These are phyloP conservation scores for Yamadazyma mexicana DNA, from an alignment of 1,139 yeast species.

Conservation along the genomic window DNA sequence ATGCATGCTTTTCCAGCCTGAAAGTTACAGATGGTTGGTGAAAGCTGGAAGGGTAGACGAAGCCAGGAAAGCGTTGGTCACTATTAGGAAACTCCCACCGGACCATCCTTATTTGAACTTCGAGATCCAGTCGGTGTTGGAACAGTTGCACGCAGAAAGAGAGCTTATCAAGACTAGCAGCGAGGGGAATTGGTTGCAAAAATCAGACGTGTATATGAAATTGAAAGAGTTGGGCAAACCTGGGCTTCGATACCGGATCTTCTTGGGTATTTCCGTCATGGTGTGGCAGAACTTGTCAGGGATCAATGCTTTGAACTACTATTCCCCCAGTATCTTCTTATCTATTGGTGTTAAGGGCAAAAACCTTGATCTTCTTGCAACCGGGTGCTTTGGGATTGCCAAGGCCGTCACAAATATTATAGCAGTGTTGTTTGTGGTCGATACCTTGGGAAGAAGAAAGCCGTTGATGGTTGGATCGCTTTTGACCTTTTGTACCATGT, in stretches of 20 bases:
- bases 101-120: conserved; percentile 29
- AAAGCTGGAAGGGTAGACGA: conserved; percentile 10
- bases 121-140: conserved; percentile 29
- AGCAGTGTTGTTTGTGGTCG: conserved; percentile 12
- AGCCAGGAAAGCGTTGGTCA: conserved; percentile 27
- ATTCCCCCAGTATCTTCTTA: conserved; percentile 14
- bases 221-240: conserved; percentile 14
- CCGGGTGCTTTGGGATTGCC: conserved; percentile 25
- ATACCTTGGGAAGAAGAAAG: conserved; percentile 14
- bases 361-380: conserved; percentile 24
- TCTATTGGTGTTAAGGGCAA: conserved; percentile 14
- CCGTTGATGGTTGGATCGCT: conserved; percentile 47
- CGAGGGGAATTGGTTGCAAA: conserved; percentile 24
- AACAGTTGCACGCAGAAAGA: conserved; percentile 21
- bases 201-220: conserved; percentile 8
- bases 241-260: conserved; percentile 29
- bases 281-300: conserved; percentile 22
- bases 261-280: conserved; percentile 31
- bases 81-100: conserved; percentile 24
- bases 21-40: conserved; percentile 18
- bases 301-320: conserved; percentile 34
- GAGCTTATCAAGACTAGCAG: conserved; percentile 19
- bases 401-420: conserved; percentile 14
- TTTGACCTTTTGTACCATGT: conserved; percentile 40
- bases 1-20: conserved; percentile 28